Percentiles rank a stretch among this genome's conserved stretches.
Evolutionary conservation across 306 rosid genomes (phyloP).

Genomic region (Gastrolobium bilobum): DNA sequence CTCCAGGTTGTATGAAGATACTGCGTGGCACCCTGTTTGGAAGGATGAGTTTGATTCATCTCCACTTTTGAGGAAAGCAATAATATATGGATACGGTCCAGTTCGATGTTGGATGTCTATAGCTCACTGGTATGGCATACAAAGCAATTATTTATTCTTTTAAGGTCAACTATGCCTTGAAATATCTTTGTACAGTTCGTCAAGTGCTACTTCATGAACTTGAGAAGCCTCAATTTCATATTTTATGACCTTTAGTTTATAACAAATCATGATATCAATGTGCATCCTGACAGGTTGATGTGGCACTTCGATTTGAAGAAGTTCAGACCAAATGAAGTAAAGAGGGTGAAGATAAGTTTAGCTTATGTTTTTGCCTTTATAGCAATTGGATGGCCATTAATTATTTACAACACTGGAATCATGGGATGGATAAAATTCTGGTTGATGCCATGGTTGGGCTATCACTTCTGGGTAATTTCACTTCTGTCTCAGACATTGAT

Average conservation of each 20-base stretch:
- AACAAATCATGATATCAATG: constrained; percentile 30
- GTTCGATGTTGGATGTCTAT: constrained; percentile 94
- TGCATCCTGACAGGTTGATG: constrained; percentile 66
- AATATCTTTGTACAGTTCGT: constrained; percentile 38
- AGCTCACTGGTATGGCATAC: constrained; percentile 78
- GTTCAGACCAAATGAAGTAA: constrained; percentile 86
- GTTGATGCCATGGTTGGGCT: constrained; percentile 99
- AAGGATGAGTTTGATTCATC: constrained; percentile 82
- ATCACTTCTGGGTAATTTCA: constrained; percentile 94
- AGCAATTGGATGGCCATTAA: constrained; percentile 94
- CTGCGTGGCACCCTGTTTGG: constrained; percentile 94
- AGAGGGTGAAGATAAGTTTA: constrained; percentile 90
- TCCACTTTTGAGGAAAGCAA: constrained; percentile 77
- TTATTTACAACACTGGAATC: constrained; percentile 85
- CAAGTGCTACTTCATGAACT: constrained; percentile 35
- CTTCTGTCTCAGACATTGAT: constrained; percentile 40
- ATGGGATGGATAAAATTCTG: constrained; percentile 98
- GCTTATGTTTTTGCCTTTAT: constrained; percentile 94
- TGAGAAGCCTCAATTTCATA: constrained; percentile 36
- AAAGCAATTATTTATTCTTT: constrained; percentile 10
- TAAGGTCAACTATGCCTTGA: not conserved
- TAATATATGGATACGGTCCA: constrained; percentile 87
- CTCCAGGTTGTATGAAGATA: constrained; percentile 85
- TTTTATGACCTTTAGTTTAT: constrained; percentile 23
- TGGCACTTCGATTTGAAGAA: constrained; percentile 85